Evolutionary conservation across 164 flowering plant genomes (phyloP), one percentile per base, ranked within the genome.

Genomic region (Piper longum): DNA sequence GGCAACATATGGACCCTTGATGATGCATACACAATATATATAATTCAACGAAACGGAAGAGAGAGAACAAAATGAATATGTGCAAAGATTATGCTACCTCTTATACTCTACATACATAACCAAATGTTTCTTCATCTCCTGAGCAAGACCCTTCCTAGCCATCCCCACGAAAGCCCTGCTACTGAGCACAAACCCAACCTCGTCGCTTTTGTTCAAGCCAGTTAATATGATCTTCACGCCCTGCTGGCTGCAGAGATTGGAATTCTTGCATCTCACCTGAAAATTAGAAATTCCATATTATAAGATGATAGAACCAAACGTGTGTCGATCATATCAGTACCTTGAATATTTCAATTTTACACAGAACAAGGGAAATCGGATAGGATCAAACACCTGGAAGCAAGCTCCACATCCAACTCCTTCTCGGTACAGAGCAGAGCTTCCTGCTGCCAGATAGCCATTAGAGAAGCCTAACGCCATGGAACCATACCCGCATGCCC

Each of bases 401-500:
- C 60, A 57, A 26, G 60, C 86, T 41, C 97, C 97, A 73, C 97
- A 93, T 14, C 92, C 95, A 77, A 87, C 84, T 26, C 99, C 99
- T 43, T 81, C 67, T 71, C 84, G 84, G 77, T 62, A 88, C 40
- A 88, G 73, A 11, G 83, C 73, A 67, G 92, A 67, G 67, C 72
- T 78, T 66, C 74, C 95, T 64, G 83, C 99, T 16, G 92, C 99
- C 70, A 85, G 60, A 60, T 74, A 64, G 55, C 92, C 96, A 13
- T 73, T 74, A 57, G 71, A 74, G 60, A 88, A 77, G 44, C 80
- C 80, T 39, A 77, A 9, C 52, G 95, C 98, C 73, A 79, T 56
- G 41, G 91, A 76, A 14, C 87, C 89, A 80, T 93, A 93, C 63
- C 89, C 96, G 75, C 98, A 93, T 17, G 96, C 85, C 57, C 96